phyloP scores from a whole-genome alignment of 2,329 filamentous ascomycete genomes.

The Orbilia brochopaga region DNA sequence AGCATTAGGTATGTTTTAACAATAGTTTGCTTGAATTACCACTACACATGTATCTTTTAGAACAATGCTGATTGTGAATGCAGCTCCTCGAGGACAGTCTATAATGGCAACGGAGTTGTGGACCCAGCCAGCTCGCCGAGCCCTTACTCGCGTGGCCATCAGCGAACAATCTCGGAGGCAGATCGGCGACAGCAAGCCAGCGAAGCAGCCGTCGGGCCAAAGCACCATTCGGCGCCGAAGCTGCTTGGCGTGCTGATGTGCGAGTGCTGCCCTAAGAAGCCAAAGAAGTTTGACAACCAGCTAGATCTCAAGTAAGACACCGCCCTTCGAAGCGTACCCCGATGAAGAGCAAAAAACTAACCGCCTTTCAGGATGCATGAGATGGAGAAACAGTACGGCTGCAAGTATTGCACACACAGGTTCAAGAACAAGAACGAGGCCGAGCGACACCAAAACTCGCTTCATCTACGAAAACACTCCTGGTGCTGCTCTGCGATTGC shows the following conservation, averaged over 20 bases:
- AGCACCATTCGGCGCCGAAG: conserved; percentile 63
- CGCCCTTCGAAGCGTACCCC: no score
- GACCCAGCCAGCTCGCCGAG: conserved; percentile 39
- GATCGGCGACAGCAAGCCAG: conserved; percentile 43
- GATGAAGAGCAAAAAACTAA: conserved; percentile 55
- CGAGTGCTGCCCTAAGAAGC: conserved; percentile 96
- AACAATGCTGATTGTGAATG: background rate
- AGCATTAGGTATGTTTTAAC: conserved; percentile 25
- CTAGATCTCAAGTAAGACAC: conserved; percentile 79
- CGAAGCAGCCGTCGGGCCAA: conserved; percentile 54
- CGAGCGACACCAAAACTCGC: conserved; percentile 91
- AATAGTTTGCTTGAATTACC: background rate
- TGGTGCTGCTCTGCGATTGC: conserved; percentile 92
- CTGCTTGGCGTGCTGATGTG: conserved; percentile 73
- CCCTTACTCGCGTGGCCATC: conserved; percentile 41
- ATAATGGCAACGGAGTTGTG: conserved; percentile 13
- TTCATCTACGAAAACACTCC: conserved; percentile 88
- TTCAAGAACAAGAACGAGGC: conserved; percentile 99
- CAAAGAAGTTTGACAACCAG: conserved; percentile 86
- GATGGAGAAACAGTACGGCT: conserved; percentile 95
- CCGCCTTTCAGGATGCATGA: conserved; percentile 72
- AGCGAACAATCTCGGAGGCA: conserved; percentile 46
- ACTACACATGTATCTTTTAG: background rate
- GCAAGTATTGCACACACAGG: conserved; percentile 86
- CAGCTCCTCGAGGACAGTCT: conserved; percentile 23